These are phyloP conservation scores for Candida sphagnicola DNA, from an alignment of 805 yeast species.

Conservation along the genomic window DNA sequence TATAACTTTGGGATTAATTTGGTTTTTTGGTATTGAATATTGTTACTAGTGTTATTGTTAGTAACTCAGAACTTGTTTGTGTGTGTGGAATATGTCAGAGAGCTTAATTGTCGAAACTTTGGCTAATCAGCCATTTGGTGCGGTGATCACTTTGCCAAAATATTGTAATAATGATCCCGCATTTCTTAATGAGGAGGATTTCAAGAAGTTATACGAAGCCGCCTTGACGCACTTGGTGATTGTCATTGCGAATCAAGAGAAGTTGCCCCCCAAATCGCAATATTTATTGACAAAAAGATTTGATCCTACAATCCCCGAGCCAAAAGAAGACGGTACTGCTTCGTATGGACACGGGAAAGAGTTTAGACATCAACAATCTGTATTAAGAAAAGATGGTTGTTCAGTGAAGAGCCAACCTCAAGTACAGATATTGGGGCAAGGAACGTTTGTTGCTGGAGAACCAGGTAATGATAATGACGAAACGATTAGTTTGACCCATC, in stretches of 20 bases:
- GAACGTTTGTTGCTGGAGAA: conserved; percentile 52
- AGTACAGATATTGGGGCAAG: conserved; percentile 88
- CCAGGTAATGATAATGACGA: conserved; percentile 61
- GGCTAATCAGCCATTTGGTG: conserved; percentile 59
- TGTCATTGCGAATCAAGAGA: conserved; percentile 68
- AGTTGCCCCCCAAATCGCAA: conserved; percentile 70
- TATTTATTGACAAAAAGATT: conserved; percentile 71
- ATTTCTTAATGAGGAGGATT: conserved; percentile 60
- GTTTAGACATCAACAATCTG: conserved; percentile 48
- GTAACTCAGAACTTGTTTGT: not conserved
- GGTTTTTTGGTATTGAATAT: too few species aligned
- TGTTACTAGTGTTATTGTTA: not conserved
- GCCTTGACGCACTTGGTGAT: conserved; percentile 67
- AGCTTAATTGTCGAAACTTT: conserved; percentile 41
- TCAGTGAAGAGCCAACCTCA: conserved; percentile 82
- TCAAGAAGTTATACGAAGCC: conserved; percentile 57
- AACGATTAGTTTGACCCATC: conserved; percentile 66
- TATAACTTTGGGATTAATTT: not conserved
- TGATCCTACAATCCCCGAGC: conserved; percentile 60
- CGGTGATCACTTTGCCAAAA: conserved; percentile 57
- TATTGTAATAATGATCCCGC: conserved; percentile 71
- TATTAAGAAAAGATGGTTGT: conserved; percentile 75
- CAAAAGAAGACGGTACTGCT: conserved; percentile 38
- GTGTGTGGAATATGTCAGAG: conserved; percentile 6
- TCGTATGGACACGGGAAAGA: conserved; percentile 85